Base-by-base conservation (phyloP, 495 filamentous ascomycete genomes). In the Neurospora terricola region DNA sequence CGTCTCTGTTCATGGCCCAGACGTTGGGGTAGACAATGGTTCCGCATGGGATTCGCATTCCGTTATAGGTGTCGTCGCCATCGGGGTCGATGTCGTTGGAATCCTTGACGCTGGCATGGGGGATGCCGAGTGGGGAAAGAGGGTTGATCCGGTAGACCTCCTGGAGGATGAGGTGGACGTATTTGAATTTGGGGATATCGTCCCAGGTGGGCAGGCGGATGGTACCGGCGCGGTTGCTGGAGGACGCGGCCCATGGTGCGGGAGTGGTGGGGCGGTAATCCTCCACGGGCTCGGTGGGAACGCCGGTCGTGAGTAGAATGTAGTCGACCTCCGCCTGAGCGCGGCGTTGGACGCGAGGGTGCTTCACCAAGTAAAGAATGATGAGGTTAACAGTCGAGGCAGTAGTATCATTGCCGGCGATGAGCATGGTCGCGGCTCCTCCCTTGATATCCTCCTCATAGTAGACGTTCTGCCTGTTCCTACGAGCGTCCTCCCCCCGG, bases 91-190 rank as follows among this genome's bases (percentile, higher is more conserved):
- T 66, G 54, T 66, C 54, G 27, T 16, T 36, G 2, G 21, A 23
- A 59, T 66, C 54, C 9, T 66, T 66, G 16, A 79, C 77, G 3
- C 84, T 83, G 7, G 81, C 80, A 73, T 93, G 91, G 0, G 90
- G 87, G 39, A 92, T 81, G 23, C 89, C 88, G 27, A 88, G 81
- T 1, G 87, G 87, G 1, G 87, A 88, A 21, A 90, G 82, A 10
- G 89, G 89, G 54, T 86, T 82, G 87, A 90, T 91, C 70, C 90
- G 83, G 59, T 90, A 85, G 23, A 83, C 86, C 76, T 91, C 90
- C 62, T 89, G 87, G 23, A 89, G 83, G 6, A 89, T 74, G 8
- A 84, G 82, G 71, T 75, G 74, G 16, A 82, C 81, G 77, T 90
- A 91, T 2, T 83, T 86, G 4, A 91, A 80, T 38, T 83, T 79